phyloP scores from a whole-genome alignment of 306 rosid species.

The Amphicarpaea edgeworthii region DNA sequence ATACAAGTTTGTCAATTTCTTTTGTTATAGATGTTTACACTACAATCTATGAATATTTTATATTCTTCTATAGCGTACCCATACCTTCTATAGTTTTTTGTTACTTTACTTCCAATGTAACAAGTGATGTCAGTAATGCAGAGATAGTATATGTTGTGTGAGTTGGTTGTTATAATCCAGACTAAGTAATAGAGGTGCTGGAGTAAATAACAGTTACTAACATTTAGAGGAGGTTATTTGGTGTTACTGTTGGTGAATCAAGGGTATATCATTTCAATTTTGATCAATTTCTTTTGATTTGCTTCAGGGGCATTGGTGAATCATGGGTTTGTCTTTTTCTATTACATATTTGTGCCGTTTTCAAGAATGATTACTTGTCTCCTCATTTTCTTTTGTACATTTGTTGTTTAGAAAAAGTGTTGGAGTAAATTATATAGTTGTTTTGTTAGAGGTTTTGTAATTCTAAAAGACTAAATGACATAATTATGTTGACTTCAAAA shows the following conservation, averaged over 20 bases:
- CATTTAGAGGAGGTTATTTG: conserved; percentile 22
- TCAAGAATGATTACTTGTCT: background rate
- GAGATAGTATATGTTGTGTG: background rate
- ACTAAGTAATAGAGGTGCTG: conserved; percentile 8
- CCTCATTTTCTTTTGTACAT: background rate
- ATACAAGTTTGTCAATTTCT: background rate
- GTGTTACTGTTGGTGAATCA: conserved; percentile 30
- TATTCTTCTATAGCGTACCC: no score
- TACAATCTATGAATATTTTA: no score
- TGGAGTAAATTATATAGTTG: background rate
- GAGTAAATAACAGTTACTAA: conserved; percentile 17
- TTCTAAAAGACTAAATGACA: background rate
- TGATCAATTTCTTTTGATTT: conserved; percentile 11
- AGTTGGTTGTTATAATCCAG: background rate
- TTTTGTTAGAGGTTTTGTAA: background rate
- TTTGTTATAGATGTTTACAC: background rate
- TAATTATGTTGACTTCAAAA: background rate
- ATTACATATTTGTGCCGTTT: background rate
- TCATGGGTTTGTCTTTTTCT: background rate
- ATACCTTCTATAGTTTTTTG: no score
- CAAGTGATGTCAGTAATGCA: background rate
- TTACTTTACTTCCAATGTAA: conserved; percentile 1
- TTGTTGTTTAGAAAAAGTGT: background rate
- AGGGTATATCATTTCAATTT: conserved; percentile 2
- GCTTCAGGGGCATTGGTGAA: background rate